phyloP scores from a whole-genome alignment of 148 eudicot genomes.

The Rhododendron simsii region DNA sequence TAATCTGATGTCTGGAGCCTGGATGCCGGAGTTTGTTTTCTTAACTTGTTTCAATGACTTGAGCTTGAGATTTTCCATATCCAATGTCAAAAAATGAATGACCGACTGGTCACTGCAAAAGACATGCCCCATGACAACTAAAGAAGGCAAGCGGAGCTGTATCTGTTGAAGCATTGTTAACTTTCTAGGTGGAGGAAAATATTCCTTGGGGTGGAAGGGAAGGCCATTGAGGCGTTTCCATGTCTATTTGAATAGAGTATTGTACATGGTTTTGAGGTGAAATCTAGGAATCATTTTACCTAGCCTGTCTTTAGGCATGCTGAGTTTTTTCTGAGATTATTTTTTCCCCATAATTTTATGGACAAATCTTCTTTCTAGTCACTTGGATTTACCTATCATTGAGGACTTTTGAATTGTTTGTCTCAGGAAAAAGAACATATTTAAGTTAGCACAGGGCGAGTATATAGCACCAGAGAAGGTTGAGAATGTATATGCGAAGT shows the following conservation, averaged over 20 bases:
- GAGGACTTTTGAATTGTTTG: slow-evolving; percentile 2
- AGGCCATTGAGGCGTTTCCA: background rate
- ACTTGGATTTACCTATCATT: background rate
- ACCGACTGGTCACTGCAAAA: background rate
- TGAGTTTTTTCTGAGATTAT: background rate
- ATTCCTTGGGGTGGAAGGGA: background rate
- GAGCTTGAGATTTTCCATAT: background rate
- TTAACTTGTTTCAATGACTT: background rate
- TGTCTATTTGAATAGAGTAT: background rate
- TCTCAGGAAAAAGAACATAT: slow-evolving; percentile 91
- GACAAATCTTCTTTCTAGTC: background rate
- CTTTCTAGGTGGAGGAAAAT: background rate
- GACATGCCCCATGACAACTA: background rate
- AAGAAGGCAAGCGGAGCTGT: background rate
- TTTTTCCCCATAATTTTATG: background rate
- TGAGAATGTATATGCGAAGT: slow-evolving; percentile 93
- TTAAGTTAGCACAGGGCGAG: slow-evolving; percentile 96
- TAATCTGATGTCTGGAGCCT: background rate
- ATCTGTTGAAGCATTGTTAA: background rate
- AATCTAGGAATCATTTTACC: background rate
- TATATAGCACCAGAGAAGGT: slow-evolving; percentile 98
- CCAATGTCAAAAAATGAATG: background rate
- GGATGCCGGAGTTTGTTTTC: background rate
- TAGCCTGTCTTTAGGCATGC: background rate
- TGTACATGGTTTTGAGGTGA: background rate